phyloP scores from a whole-genome alignment of 179 eudicot genomes.

The Actinidia arguta region DNA sequence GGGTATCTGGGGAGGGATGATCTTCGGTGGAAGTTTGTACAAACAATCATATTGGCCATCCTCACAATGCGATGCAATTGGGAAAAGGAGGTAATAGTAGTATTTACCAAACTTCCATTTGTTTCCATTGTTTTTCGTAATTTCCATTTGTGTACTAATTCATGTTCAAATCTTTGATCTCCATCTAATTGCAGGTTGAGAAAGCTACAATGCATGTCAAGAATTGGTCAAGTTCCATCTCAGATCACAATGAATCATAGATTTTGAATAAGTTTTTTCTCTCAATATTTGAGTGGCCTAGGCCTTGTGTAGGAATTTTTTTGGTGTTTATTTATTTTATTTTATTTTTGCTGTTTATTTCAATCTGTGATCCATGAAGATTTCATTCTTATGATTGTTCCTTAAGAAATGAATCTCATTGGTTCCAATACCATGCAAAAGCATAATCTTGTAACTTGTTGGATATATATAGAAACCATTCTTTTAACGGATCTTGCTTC shows the following conservation, averaged over 20 bases:
- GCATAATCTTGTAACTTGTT: too few species aligned
- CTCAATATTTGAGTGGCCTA: too few species aligned
- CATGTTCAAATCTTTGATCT: not conserved
- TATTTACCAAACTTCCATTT: not conserved
- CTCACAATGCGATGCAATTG: constrained; percentile 39
- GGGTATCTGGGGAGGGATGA: constrained; percentile 67
- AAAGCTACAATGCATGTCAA: constrained; percentile 36
- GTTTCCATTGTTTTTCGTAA: not conserved
- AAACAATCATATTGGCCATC: constrained; percentile 40
- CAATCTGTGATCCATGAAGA: too few species aligned
- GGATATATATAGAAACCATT: too few species aligned
- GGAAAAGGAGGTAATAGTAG: constrained; percentile 47
- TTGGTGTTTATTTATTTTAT: too few species aligned
- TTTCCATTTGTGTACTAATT: not conserved
- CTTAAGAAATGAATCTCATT: too few species aligned
- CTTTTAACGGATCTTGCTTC: too few species aligned
- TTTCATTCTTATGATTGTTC: too few species aligned
- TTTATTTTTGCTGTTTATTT: too few species aligned
- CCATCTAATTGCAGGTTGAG: constrained; percentile 37
- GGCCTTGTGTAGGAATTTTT: too few species aligned
- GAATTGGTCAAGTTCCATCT: constrained; percentile 32
- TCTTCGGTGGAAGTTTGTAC: constrained; percentile 50
- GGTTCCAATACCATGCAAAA: too few species aligned
- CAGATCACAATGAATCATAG: constrained; percentile 4
- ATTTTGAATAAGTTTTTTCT: not conserved